phyloP scores from a whole-genome alignment of 805 yeast species.

The Candida insectalens region DNA sequence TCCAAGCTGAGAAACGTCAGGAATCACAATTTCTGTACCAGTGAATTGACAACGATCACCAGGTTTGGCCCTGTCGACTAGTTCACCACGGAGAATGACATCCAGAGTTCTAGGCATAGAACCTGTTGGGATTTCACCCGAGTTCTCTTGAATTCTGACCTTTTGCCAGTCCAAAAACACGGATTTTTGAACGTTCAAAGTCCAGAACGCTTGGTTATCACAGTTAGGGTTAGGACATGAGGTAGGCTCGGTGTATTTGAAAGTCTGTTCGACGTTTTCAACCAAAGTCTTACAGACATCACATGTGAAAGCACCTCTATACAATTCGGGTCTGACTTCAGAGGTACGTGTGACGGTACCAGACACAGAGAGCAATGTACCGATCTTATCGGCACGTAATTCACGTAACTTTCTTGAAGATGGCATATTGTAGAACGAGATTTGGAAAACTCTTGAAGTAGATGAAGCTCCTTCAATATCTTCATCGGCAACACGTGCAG shows the following conservation, averaged over 20 bases:
- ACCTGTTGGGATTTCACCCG: slow-evolving; percentile 96
- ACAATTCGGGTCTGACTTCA: slow-evolving; percentile 93
- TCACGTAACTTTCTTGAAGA: slow-evolving; percentile 79
- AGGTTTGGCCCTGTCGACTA: slow-evolving; percentile 93
- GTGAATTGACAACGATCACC: slow-evolving; percentile 93
- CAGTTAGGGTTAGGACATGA: slow-evolving; percentile 84
- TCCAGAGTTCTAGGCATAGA: slow-evolving; percentile 97
- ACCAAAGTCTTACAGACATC: slow-evolving; percentile 78
- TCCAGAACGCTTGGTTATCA: slow-evolving; percentile 79
- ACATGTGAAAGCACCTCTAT: slow-evolving; percentile 79
- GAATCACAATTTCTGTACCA: slow-evolving; percentile 90
- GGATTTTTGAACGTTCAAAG: slow-evolving; percentile 72
- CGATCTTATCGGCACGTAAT: slow-evolving; percentile 80
- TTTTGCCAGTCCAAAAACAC: slow-evolving; percentile 95
- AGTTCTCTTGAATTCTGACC: slow-evolving; percentile 89
- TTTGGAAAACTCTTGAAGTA: slow-evolving; percentile 73
- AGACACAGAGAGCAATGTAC: slow-evolving; percentile 70
- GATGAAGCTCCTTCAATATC: slow-evolving; percentile 32
- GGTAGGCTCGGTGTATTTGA: slow-evolving; percentile 91
- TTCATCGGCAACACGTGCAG: slow-evolving; percentile 25
- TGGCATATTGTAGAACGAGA: slow-evolving; percentile 82
- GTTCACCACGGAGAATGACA: slow-evolving; percentile 84
- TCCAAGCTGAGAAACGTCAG: slow-evolving; percentile 89
- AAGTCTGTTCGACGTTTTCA: slow-evolving; percentile 85
- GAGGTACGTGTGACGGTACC: slow-evolving; percentile 96